A percentile compares a stretch with the other conserved stretches of the same genome.
phyloP scores from a whole-genome alignment of 768 basidiomycete species.

The Podaxis sp. region DNA sequence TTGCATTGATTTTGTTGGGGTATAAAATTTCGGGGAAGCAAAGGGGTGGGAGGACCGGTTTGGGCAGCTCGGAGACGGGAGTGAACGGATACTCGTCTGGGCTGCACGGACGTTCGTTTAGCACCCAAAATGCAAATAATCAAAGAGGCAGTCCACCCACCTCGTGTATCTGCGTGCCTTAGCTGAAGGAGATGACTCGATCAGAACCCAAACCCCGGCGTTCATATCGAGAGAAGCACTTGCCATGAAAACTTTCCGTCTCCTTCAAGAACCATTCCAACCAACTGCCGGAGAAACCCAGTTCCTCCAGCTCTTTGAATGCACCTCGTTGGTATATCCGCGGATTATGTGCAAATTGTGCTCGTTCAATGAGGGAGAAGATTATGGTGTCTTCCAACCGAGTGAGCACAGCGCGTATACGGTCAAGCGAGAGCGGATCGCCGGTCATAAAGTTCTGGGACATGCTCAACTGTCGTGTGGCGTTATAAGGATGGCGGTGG shows the following conservation, averaged over 20 bases:
- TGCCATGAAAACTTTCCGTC: slow-evolving; percentile 93
- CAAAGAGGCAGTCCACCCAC: slow-evolving; percentile 34
- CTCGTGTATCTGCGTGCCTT: slow-evolving; percentile 95
- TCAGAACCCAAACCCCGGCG: slow-evolving; percentile 12
- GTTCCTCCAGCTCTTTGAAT: slow-evolving; percentile 72
- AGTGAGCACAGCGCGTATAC: slow-evolving; percentile 82
- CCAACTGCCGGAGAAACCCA: slow-evolving; percentile 86
- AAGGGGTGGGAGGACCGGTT: slow-evolving; percentile 74
- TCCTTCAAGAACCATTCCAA: slow-evolving; percentile 97
- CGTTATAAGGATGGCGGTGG: slow-evolving; percentile 2
- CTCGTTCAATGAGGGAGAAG: slow-evolving; percentile 94
- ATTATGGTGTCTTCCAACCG: slow-evolving; percentile 99
- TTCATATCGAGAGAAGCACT: slow-evolving; percentile 23
- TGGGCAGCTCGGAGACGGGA: slow-evolving; percentile 57
- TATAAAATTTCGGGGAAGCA: slow-evolving; percentile 75
- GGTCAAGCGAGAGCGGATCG: slow-evolving; percentile 84
- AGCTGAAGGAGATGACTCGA: slow-evolving; percentile 43
- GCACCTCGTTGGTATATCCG: slow-evolving; percentile 80
- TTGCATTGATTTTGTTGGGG: slow-evolving; percentile 82
- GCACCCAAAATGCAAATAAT: not conserved
- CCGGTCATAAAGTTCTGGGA: slow-evolving; percentile 69
- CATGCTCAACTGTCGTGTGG: slow-evolving; percentile 20
- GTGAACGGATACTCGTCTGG: slow-evolving; percentile 99
- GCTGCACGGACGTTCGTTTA: slow-evolving; percentile 37
- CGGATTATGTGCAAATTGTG: slow-evolving; percentile 94